Base-by-base conservation (phyloP, 805 yeast species). In the Lipomyces sp. region DNA sequence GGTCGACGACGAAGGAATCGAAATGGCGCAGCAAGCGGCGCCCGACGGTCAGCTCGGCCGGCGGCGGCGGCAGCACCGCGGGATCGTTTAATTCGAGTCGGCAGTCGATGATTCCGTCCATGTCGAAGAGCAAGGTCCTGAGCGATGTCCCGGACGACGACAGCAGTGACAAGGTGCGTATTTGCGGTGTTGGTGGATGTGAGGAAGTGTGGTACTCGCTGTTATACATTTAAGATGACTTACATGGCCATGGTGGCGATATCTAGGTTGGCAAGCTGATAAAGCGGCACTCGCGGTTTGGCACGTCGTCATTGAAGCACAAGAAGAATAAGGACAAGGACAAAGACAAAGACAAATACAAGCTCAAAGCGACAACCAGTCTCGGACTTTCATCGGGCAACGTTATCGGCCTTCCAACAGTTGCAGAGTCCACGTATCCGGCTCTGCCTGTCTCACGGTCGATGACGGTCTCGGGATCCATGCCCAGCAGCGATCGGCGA, bases 21-120 rank as follows among this genome's bases (percentile, higher is more conserved):
- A 39, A 39, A 2, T n/a, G 10, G 21, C 49, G 45, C 29, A 34
- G 49, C 47, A 45, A 45, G 24, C 45, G 49, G n/a, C n/a, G 46
- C 31, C 47, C 39, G 19, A 45, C 47, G 24, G 32, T 16, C 14
- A 11, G 41, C 43, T 28, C n/a, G 24, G 32, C 18, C 48, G 32
- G 45, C 21, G 19, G 31, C 31, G 42, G 26, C 21, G 31, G 10
- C 40, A 10, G 24, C 40, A 16, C 32, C n/a, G 28, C 28, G 2
- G 40, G 40, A n/a, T 11, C 40, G 16, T 28, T 21, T 14, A n/a
- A 21, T 21, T 13, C 40, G 10, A 26, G 10, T 26, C 39, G 59
- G 22, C 47, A 55, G 48, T 53, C 59, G 16, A 31, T 53, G n/a
- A 55, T 55, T 32, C 59, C 59, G 21, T 55, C 59, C 13, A 55